phyloP scores from a whole-genome alignment of 192 early-diverging fungal species.

The Chytriomyces hyalinus region DNA sequence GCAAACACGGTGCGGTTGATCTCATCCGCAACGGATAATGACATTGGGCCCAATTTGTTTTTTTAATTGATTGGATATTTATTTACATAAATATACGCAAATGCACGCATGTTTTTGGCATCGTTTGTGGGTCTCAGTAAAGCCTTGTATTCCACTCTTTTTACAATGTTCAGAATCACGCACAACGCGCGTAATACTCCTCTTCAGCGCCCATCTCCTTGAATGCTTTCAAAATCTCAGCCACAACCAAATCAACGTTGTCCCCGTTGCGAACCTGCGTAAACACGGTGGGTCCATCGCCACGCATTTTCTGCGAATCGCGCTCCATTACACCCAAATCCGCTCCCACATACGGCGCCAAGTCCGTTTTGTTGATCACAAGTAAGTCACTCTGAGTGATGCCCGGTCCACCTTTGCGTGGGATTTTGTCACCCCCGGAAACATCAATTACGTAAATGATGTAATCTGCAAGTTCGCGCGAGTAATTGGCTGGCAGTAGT shows the following conservation, averaged over 20 bases:
- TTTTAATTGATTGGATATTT: no score
- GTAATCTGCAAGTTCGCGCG: slow-evolving; percentile 77
- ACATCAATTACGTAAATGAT: slow-evolving; percentile 99
- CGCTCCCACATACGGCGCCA: slow-evolving; percentile 88
- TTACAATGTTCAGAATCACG: no score
- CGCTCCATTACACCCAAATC: slow-evolving; percentile 90
- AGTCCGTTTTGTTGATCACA: slow-evolving; percentile 96
- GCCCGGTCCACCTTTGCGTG: slow-evolving; percentile 97
- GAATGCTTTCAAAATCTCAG: slow-evolving; percentile 70
- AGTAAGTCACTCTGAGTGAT: slow-evolving; percentile 95
- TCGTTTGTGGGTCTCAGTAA: no score
- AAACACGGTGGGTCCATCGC: slow-evolving; percentile 88
- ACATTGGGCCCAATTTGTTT: no score
- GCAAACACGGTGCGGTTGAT: background rate
- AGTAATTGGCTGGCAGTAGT: slow-evolving; percentile 51
- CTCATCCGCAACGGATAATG: no score
- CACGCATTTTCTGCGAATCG: slow-evolving; percentile 85
- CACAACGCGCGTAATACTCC: slow-evolving; percentile 1
- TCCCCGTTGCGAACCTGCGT: slow-evolving; percentile 90
- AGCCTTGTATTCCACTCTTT: no score
- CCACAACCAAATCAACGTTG: slow-evolving; percentile 81
- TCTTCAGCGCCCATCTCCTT: slow-evolving; percentile 37
- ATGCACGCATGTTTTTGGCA: no score
- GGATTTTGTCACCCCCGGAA: slow-evolving; percentile 95
- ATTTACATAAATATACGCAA: no score